Conservation (phyloP, 2,329 filamentous ascomycete genomes). For the Diaporthe helianthi region DNA sequence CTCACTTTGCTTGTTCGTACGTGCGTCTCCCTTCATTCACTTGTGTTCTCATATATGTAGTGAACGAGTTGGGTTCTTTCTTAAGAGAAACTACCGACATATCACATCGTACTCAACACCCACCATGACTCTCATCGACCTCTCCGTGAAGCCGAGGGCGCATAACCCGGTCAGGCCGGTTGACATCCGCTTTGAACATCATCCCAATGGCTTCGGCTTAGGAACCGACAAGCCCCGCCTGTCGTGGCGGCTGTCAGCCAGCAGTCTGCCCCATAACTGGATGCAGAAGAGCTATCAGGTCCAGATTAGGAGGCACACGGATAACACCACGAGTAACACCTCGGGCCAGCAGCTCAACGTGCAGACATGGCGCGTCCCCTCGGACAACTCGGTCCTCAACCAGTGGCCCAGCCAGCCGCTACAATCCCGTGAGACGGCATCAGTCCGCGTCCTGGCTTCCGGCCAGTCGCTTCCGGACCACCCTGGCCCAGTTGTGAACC, state of each 20-base stretch:
- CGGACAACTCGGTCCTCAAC: constrained; percentile 7
- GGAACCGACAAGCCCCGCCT: constrained; percentile 26
- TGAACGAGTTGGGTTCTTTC: background rate
- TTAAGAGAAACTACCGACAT: background rate
- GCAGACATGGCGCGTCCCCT: constrained; percentile 22
- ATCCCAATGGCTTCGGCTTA: constrained; percentile 32
- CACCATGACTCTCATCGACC: constrained; percentile 23
- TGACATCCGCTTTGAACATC: constrained; percentile 32
- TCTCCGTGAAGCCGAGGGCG: background rate
- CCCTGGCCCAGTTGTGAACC: background rate
- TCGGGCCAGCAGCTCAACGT: background rate
- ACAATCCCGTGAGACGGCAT: constrained; percentile 27
- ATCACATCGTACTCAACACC: background rate
- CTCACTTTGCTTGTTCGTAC: background rate
- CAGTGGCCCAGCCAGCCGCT: constrained; percentile 23
- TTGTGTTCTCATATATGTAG: background rate
- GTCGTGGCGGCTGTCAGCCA: constrained; percentile 30
- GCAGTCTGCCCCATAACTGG: constrained; percentile 15
- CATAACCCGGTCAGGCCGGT: background rate
- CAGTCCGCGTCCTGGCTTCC: constrained; percentile 17
- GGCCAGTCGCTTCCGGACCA: background rate
- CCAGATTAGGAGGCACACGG: constrained; percentile 13
- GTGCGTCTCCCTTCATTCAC: background rate
- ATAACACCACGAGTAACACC: no score
- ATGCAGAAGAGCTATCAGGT: constrained; percentile 30